Conservation (phyloP, 176 grass and related monocot species). For the Oryza glaberrima region DNA sequence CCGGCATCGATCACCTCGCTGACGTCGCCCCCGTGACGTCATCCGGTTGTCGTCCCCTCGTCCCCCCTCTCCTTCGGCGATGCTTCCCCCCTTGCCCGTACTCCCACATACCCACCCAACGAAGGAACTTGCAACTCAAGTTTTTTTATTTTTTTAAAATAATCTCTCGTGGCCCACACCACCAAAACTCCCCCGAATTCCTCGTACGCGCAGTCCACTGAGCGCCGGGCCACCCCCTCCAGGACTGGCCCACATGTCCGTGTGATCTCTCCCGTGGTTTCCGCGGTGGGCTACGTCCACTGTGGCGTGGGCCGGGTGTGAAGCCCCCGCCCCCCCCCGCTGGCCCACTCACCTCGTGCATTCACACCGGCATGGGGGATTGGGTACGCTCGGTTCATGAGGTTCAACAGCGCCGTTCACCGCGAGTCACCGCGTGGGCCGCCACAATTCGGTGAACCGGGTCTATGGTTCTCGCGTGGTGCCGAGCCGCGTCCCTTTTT, state of each 20-base stretch:
- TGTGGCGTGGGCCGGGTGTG: not conserved
- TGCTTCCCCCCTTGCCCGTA: slow-evolving; percentile 40
- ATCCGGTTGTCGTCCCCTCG: not conserved
- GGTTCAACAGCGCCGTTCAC: not conserved
- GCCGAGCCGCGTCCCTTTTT: not conserved
- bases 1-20: not conserved
- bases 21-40: not conserved
- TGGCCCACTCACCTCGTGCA: not conserved
- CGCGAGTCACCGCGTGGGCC: not conserved
- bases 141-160: not conserved
- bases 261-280: not conserved
- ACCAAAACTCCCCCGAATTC: not conserved
- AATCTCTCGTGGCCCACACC: not conserved
- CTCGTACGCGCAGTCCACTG: not conserved
- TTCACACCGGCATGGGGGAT: not conserved
- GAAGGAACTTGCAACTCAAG: not conserved
- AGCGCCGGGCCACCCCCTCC: too few species aligned
- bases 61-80: not conserved
- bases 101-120: slow-evolving; percentile 11
- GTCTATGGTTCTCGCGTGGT: not conserved
- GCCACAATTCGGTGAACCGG: not conserved
- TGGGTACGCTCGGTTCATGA: not conserved
- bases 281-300: not conserved
- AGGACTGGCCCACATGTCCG: not conserved
- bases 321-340: not conserved